These are phyloP conservation scores for Discostella stelligeroides DNA, from an alignment of 108 stramenopile species.

Conservation along the genomic window DNA sequence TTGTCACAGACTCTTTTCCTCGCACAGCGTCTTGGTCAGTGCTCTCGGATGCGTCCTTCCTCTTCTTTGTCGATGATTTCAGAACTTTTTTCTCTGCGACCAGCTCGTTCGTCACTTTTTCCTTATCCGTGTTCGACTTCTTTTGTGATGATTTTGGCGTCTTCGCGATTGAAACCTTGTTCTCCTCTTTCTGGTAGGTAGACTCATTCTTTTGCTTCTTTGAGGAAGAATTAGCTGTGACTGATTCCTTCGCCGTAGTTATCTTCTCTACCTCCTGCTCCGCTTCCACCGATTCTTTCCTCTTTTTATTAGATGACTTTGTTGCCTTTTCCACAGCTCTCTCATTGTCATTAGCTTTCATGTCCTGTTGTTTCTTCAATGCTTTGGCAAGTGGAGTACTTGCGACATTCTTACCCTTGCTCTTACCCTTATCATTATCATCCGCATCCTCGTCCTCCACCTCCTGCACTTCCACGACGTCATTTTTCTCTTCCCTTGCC, in stretches of 20 bases:
- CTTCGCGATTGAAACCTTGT: constrained; percentile 10
- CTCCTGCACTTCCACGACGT: constrained; percentile 2
- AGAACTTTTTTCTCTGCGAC: neutral
- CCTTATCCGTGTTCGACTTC: constrained; percentile 16
- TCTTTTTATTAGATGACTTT: constrained; percentile 34
- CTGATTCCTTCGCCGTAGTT: neutral
- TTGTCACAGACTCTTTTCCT: too few relatives aligned
- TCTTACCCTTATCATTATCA: constrained; percentile 28
- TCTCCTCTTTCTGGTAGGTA: too few relatives aligned
- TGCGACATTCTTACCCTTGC: constrained; percentile 15
- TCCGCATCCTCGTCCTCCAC: constrained; percentile 20
- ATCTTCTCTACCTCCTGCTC: neutral
- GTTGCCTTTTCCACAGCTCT: constrained; percentile 14
- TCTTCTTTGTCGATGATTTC: too few relatives aligned
- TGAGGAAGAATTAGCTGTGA: constrained; percentile 19
- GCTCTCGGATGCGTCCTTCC: too few relatives aligned
- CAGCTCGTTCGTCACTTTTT: constrained; percentile 1
- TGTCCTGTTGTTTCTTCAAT: constrained; percentile 75
- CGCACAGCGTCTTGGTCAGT: too few relatives aligned
- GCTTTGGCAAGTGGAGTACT: constrained; percentile 70
- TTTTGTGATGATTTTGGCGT: constrained; percentile 4
- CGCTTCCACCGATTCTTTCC: too few relatives aligned
- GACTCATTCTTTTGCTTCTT: constrained; percentile 18
- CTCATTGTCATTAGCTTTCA: neutral
- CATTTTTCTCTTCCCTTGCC: constrained; percentile 34